Conservation (phyloP, 2,329 filamentous ascomycete genomes). For the Fusarium multiceps region DNA sequence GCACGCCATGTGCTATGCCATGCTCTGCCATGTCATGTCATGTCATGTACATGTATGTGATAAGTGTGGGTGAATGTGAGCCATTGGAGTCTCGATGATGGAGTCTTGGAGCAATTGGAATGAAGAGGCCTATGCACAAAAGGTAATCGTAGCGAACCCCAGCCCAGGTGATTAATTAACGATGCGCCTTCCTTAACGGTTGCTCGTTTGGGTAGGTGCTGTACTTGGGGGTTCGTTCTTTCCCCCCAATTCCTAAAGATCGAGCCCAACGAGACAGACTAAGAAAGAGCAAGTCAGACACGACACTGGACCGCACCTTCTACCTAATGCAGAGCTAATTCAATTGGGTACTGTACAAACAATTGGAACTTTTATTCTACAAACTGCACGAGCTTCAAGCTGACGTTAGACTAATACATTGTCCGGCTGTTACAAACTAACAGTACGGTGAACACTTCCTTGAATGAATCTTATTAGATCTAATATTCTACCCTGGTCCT, state of each 20-base stretch:
- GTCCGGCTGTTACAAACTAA: not conserved
- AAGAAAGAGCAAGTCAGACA: not conserved
- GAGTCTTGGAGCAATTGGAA: not conserved
- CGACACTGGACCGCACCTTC: not conserved
- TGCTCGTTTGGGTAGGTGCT: conserved; percentile 6
- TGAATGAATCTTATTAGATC: not conserved
- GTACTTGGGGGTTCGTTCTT: conserved; percentile 4
- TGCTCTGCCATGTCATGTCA: not conserved
- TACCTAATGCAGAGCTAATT: not conserved
- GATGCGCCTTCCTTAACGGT: conserved; percentile 33
- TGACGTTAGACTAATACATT: not conserved
- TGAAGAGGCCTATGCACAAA: not conserved
- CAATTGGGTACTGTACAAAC: not conserved
- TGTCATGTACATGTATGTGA: not conserved
- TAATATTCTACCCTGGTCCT: not conserved
- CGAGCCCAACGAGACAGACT: conserved; percentile 2
- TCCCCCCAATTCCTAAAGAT: conserved; percentile 28
- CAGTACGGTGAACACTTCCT: not conserved
- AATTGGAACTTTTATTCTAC: not conserved
- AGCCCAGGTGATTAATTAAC: conserved; percentile 32
- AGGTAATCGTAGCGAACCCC: conserved; percentile 12
- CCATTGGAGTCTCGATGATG: not conserved
- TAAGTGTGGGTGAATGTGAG: conserved; percentile 9
- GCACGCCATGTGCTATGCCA: not conserved
- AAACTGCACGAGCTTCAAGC: not conserved